A percentile compares a stretch with the other conserved stretches of the same genome.
phyloP scores from a whole-genome alignment of 2,329 filamentous ascomycete genomes.

The Diplodia sapinea region DNA sequence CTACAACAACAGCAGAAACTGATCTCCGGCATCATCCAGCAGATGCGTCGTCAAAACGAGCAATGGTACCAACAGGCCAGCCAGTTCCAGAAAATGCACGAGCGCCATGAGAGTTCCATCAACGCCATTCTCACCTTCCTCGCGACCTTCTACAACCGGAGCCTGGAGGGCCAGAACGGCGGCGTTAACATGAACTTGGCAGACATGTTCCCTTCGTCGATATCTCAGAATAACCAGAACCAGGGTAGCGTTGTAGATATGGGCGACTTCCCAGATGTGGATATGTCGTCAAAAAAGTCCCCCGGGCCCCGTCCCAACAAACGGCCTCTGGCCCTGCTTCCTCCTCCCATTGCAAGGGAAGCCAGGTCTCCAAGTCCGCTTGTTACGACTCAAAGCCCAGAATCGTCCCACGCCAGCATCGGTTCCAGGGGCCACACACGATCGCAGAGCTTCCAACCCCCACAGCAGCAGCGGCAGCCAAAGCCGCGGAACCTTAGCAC shows the following conservation, averaged over 20 bases:
- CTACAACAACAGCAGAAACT: constrained; percentile 85
- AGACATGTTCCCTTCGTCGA: constrained; percentile 78
- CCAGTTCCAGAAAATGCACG: constrained; percentile 88
- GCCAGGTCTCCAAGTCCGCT: constrained; percentile 30
- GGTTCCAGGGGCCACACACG: constrained; percentile 19
- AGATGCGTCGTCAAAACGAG: constrained; percentile 83
- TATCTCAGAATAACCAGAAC: constrained; percentile 54
- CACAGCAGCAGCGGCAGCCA: constrained; percentile 20
- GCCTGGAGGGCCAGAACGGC: constrained; percentile 79
- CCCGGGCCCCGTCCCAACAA: constrained; percentile 44
- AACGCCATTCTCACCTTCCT: constrained; percentile 98
- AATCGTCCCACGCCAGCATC: constrained; percentile 8
- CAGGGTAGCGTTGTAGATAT: constrained; percentile 68
- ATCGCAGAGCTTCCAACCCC: constrained; percentile 24
- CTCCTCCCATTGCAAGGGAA: constrained; percentile 43
- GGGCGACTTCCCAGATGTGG: constrained; percentile 57
- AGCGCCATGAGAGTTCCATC: constrained; percentile 97
- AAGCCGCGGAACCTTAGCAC: constrained; percentile 20
- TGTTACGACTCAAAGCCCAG: constrained; percentile 8
- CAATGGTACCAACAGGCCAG: constrained; percentile 86
- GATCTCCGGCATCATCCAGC: constrained; percentile 81
- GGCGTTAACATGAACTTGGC: constrained; percentile 81
- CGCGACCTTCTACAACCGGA: constrained; percentile 94
- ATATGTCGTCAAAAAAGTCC: constrained; percentile 39
- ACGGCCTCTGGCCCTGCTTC: constrained; percentile 47